phyloP scores from a whole-genome alignment of 805 yeast species.

The Candida tibetensis region DNA sequence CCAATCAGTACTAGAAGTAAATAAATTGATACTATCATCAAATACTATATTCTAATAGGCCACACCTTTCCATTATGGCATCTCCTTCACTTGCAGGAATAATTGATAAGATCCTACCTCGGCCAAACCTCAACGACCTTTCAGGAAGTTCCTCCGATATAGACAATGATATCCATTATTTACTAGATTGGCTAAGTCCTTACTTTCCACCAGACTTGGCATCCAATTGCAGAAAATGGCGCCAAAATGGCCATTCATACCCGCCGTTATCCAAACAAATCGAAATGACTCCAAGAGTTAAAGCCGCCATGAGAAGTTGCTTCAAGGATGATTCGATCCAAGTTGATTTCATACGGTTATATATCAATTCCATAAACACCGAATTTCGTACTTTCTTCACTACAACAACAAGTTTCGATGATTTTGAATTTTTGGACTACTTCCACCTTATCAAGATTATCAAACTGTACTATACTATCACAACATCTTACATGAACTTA shows the following conservation, averaged over 20 bases:
- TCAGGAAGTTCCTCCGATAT: conserved; percentile 17
- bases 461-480: conserved; percentile 21
- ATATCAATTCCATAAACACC: conserved; percentile 28
- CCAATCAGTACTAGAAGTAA: too few relatives aligned
- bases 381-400: conserved; percentile 16
- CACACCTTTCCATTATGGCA: neutral
- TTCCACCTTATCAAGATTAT: conserved; percentile 17
- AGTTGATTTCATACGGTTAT: conserved; percentile 31
- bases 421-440: conserved; percentile 11
- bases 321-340: conserved; percentile 33
- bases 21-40: too few relatives aligned
- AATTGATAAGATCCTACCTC: conserved; percentile 6
- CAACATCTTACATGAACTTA: conserved; percentile 23
- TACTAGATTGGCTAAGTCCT: conserved; percentile 34
- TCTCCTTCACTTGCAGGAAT: neutral
- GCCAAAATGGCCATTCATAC: neutral
- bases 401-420: conserved; percentile 1
- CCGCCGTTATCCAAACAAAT: conserved; percentile 4
- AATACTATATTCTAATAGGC: too few relatives aligned
- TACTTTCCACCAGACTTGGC: conserved; percentile 17
- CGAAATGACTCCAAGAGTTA: conserved; percentile 34
- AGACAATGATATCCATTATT: conserved; percentile 34
- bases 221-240: conserved; percentile 2
- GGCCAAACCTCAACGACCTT: conserved; percentile 10
- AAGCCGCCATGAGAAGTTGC: conserved; percentile 36